A percentile compares a stretch with the other conserved stretches of the same genome.
Conservation (phyloP, 345 rosid genomes). For the Eucalyptus decipiens region DNA sequence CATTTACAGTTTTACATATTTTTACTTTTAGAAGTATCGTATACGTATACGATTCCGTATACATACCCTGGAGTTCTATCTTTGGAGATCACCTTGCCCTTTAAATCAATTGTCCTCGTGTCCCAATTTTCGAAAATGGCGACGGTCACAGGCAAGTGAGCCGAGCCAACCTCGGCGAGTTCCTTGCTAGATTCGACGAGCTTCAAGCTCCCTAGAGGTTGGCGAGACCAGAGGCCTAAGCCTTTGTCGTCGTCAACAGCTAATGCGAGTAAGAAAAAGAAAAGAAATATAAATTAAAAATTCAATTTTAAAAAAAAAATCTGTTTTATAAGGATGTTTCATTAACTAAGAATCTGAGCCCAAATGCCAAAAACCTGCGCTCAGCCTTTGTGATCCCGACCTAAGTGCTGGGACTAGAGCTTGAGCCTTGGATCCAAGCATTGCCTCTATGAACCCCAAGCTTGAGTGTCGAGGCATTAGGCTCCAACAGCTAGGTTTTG, state of each 20-base stretch:
- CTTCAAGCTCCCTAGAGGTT: not conserved
- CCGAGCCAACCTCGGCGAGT: fast-evolving
- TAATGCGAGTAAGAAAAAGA: too few relatives aligned
- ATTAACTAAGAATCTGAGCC: not conserved
- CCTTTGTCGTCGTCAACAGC: fast-evolving
- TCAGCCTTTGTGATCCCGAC: not conserved
- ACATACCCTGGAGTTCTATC: too few relatives aligned
- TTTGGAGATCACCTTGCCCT: too few relatives aligned
- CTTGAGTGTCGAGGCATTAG: not conserved
- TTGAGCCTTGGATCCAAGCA: not conserved
- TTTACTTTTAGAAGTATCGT: not conserved
- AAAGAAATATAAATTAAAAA: too few relatives aligned
- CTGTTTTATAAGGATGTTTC: fast-evolving
- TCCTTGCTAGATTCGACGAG: not conserved
- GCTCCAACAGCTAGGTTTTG: not conserved
- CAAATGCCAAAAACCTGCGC: fast-evolving
- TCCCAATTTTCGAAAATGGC: too few relatives aligned
- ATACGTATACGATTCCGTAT: too few relatives aligned
- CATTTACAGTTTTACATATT: too few relatives aligned
- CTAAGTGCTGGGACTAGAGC: not conserved
- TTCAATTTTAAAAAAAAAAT: too few relatives aligned
- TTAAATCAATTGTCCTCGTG: too few relatives aligned
- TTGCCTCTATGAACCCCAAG: not conserved
- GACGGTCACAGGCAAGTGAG: fast-evolving
- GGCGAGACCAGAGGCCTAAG: fast-evolving